phyloP scores from a whole-genome alignment of 1,139 yeast species.

The Kazachstania sp. region DNA sequence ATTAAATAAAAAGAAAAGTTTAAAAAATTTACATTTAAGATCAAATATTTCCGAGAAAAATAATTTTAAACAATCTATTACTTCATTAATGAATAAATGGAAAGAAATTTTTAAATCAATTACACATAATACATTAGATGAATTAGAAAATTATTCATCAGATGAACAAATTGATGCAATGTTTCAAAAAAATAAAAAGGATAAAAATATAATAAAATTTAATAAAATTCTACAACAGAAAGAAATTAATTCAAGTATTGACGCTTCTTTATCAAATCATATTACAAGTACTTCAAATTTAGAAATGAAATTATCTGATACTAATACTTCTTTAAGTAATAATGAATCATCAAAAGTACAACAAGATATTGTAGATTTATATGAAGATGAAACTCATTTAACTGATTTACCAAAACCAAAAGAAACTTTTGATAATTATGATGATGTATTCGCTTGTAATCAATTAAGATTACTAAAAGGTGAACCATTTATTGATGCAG shows the following conservation, averaged over 20 bases:
- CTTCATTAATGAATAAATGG: slow-evolving; percentile 19
- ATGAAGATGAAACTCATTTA: no score
- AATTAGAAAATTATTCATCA: slow-evolving; percentile 16
- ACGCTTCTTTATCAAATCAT: slow-evolving; percentile 14
- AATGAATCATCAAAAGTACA: no score
- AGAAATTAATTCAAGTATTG: slow-evolving; percentile 9
- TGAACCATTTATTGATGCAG: slow-evolving; percentile 38
- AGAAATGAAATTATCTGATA: slow-evolving; percentile 18
- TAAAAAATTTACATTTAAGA: not conserved
- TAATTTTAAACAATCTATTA: slow-evolving; percentile 6
- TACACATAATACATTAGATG: slow-evolving; percentile 19
- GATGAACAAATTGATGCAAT: slow-evolving; percentile 20
- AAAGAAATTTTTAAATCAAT: slow-evolving; percentile 14
- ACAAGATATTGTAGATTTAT: no score
- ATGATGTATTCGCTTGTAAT: slow-evolving; percentile 28
- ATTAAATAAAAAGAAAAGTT: not conserved
- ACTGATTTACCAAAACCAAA: slow-evolving; percentile 17
- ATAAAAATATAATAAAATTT: not conserved
- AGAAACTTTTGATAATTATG: slow-evolving; percentile 26
- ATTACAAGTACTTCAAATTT: not conserved
- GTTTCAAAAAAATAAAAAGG: slow-evolving; percentile 8
- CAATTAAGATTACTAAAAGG: slow-evolving; percentile 22
- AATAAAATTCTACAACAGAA: slow-evolving; percentile 8
- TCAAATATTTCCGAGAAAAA: not conserved
- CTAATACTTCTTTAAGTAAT: no score